Evolutionary conservation across 495 filamentous ascomycete genomes (phyloP), one percentile per base, ranked within the genome.

Genomic region (Cercophora scortea): DNA sequence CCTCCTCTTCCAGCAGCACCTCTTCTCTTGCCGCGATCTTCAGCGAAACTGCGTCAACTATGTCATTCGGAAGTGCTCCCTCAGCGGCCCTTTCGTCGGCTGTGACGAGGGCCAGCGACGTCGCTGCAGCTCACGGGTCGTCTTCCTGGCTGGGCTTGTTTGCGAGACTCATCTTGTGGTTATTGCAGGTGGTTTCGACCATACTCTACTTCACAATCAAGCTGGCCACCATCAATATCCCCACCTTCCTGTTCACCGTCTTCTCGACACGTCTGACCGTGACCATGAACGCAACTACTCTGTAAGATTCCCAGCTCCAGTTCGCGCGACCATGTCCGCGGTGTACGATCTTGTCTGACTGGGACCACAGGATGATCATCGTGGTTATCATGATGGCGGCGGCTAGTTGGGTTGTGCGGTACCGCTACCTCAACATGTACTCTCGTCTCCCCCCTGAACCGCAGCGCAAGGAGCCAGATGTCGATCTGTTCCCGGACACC

Each of bases 251-350:
- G 7, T 97, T 95, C 69, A 91, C 85, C 9, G 77, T 97, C 47
- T 90, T 96, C 64, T 96, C 92, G n/a, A 95, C 88, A 57, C 93
- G 86, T 69, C 66, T 93, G 69, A 98, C 93, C 0, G 87, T 98
- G 63, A 98, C 93, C 9, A 94, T 98, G 90, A 97, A 96, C 64
- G 89, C 90, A 56, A 98, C 93, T 8, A 97, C 93, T 32, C 66
- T 96, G 86, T 93, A 81, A 63, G 81, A 62, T 35, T 43, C 17
- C 35, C 8, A 11, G 25, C 38, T 33, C 41, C 8, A 15, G 41
- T 4, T 18, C 3, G 12, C 18, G 18, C 18, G 32, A 7, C 3
- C 17, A 18, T 44, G 10, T 3, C 13, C n/a, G 9, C 3, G 16
- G 18, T 18, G 4, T 10, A 19, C 42, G 38, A 52, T 34, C 45